A percentile compares a stretch with the other conserved stretches of the same genome.
phyloP scores from a whole-genome alignment of 805 yeast species.

The Maudiozyma serrabonitensis region DNA sequence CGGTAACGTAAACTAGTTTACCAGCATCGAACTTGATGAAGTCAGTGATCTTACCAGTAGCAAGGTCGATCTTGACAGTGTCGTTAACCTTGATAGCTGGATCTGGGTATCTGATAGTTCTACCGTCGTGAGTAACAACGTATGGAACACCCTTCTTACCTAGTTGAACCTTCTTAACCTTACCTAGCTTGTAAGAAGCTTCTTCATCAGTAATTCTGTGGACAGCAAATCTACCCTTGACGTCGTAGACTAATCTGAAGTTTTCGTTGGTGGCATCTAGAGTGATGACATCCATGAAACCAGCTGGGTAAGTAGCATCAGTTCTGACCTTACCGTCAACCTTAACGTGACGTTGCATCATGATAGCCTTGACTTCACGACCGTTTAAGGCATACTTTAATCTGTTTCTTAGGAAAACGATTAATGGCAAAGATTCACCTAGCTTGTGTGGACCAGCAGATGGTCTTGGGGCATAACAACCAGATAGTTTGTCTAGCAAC shows the following conservation, averaged over 20 bases:
- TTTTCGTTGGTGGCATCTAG: conserved; percentile 97
- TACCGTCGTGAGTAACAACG: conserved; percentile 99
- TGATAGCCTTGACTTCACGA: conserved; percentile 96
- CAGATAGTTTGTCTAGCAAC: conserved; percentile 99
- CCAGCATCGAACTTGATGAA: conserved; percentile 90
- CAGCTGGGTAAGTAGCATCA: conserved; percentile 97
- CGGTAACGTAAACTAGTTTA: conserved; percentile 84
- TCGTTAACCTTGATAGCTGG: conserved; percentile 95
- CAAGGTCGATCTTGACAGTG: conserved; percentile 94
- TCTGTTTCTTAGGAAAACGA: conserved; percentile 96
- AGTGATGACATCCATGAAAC: conserved; percentile 98
- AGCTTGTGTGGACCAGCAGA: conserved; percentile 99
- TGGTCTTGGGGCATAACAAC: conserved; percentile 99
- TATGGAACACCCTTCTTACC: conserved; percentile 98
- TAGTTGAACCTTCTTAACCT: conserved; percentile 95
- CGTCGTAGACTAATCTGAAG: conserved; percentile 98
- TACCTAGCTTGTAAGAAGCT: conserved; percentile 95
- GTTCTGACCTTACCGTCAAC: conserved; percentile 99
- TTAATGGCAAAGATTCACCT: conserved; percentile 95
- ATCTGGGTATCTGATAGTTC: conserved; percentile 99
- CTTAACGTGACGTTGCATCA: conserved; percentile 96
- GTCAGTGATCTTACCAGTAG: conserved; percentile 87
- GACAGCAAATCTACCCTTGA: conserved; percentile 98
- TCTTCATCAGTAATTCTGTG: conserved; percentile 99
- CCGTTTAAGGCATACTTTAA: conserved; percentile 98